Evolutionary conservation across 441 rosid species (phyloP).

Genomic region (Bruguiera hainesii): DNA sequence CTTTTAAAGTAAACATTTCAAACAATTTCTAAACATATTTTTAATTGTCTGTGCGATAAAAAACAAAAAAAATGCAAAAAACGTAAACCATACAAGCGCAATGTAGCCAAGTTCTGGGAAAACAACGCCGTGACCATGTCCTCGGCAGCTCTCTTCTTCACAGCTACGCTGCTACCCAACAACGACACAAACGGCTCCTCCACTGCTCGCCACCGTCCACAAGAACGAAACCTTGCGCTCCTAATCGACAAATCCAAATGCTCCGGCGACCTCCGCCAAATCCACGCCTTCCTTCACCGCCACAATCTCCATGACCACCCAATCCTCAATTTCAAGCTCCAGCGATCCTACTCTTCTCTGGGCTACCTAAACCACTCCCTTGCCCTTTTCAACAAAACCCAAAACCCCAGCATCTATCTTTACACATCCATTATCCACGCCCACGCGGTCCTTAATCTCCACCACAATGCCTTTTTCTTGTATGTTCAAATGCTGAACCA

Average conservation of each 20-base stretch:
- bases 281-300: constrained; percentile 68
- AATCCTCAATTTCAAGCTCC: constrained; percentile 64
- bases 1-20: no score
- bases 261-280: constrained; percentile 34
- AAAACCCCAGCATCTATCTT: constrained; percentile 46
- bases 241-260: constrained; percentile 41
- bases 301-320: constrained; percentile 48
- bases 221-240: constrained; percentile 34
- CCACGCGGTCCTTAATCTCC: constrained; percentile 32
- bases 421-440: constrained; percentile 55
- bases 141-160: constrained; percentile 21
- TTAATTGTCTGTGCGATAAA: no score
- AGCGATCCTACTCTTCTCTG: constrained; percentile 59
- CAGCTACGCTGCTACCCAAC: constrained; percentile 16
- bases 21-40: no score
- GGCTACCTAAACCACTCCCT: constrained; percentile 41
- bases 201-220: constrained; percentile 17
- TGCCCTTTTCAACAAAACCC: constrained; percentile 44
- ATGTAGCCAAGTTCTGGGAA: no score
- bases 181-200: constrained; percentile 9
- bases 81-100: no score
- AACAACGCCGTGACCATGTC: constrained; percentile 27
- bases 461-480: constrained; percentile 34
- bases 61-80: no score
- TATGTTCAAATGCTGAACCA: constrained; percentile 47